These are phyloP conservation scores for Pythium phragmiticola DNA, from an alignment of 352 stramenopile genomes.

Conservation along the genomic window DNA sequence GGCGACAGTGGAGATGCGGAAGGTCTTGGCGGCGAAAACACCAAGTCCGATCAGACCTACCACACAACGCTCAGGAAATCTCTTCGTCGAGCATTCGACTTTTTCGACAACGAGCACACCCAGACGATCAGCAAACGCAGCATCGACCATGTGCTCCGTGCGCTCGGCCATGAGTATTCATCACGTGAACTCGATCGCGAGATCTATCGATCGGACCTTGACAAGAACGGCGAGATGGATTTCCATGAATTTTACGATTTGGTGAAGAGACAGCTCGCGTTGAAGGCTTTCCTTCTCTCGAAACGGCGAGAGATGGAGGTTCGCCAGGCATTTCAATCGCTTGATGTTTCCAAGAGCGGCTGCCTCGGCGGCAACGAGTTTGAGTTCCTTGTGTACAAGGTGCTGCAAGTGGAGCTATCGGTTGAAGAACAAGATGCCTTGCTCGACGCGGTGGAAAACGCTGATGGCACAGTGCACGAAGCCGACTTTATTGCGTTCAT, in stretches of 20 bases:
- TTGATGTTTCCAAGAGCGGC: constrained; percentile 68
- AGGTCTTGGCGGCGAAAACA: neutral
- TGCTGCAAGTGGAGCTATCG: constrained; percentile 70
- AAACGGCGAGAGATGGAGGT: constrained; percentile 74
- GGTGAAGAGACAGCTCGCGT: constrained; percentile 54
- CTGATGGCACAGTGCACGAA: constrained; percentile 63
- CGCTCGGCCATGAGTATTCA: constrained; percentile 71
- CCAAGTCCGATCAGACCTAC: constrained; percentile 60
- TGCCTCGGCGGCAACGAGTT: constrained; percentile 73
- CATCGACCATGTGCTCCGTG: constrained; percentile 60
- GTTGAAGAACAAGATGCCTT: constrained; percentile 72
- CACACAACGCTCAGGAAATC: constrained; percentile 57
- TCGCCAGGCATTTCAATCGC: constrained; percentile 63
- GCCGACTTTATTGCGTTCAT: constrained; percentile 78
- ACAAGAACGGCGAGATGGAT: constrained; percentile 66
- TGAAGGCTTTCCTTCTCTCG: constrained; percentile 58
- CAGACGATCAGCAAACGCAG: constrained; percentile 71
- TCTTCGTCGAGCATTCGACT: constrained; percentile 67
- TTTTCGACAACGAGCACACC: constrained; percentile 74
- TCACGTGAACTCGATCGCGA: constrained; percentile 58
- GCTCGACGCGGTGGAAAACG: constrained; percentile 66
- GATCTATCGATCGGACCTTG: constrained; percentile 58
- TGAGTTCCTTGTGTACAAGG: constrained; percentile 71
- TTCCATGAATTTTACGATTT: constrained; percentile 77
- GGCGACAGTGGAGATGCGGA: neutral